Evolutionary conservation across 2,329 filamentous ascomycete genomes (phyloP), one percentile per base, ranked within the genome.

Genomic region (Alternaria atra): DNA sequence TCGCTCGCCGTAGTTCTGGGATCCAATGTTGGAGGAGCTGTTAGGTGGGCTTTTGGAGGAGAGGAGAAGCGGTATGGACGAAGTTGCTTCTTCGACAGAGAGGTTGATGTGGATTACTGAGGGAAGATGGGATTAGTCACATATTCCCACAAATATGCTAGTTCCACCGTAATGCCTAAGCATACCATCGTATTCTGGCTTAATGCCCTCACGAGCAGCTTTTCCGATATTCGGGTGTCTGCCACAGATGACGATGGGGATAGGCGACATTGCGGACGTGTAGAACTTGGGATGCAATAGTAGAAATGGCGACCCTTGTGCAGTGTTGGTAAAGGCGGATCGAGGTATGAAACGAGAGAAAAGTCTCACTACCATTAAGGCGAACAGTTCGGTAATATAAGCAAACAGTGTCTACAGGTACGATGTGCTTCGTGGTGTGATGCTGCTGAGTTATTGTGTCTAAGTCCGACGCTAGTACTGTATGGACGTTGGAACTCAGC

Each of bases 171-270:
- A 6, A 5, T 25, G 2, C 25, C 30, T 13, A 2, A 23, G 30
- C 46, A n/a, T 52, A 69, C 64, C 61, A 48, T 69, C 61, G 35
- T 65, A 65, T 50, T 67, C 64, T 1, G 66, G 64, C 8, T 52
- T 10, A 3, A 71, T 40, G 17, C 37, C 46, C 25, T 56, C n/a
- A 7, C 52, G 39, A 35, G 64, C 65, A 13, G 39, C 53, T 2
- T 44, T 43, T 12, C 59, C 63, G 10, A 69, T 61, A 20, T 37
- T 46, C 1, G 54, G 30, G 15, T 54, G 60, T 30, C 29, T 58
- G 8, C 66, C 66, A 50, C 67, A 64, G 2, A 69, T 42, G 12
- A 71, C 20, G 29, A 66, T 57, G 1, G 66, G 68, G 5, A 66
- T 60, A 9, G 55, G 52, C 12, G 60, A 40, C 60, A 67, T 65